These are phyloP conservation scores for Syzygium grande DNA, from an alignment of 345 rosid genomes.

Conservation along the genomic window DNA sequence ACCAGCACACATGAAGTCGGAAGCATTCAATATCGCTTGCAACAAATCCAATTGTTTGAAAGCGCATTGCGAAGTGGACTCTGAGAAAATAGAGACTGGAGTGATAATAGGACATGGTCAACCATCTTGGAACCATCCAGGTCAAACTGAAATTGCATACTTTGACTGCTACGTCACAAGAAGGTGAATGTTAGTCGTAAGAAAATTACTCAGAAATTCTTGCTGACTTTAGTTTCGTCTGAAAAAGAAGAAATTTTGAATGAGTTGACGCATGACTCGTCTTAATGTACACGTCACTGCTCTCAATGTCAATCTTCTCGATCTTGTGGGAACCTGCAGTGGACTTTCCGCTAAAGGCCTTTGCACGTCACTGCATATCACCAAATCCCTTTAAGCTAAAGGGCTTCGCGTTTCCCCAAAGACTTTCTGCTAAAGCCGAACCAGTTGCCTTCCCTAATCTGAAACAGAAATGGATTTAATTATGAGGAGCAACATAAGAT, in stretches of 20 bases:
- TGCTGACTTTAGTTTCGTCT: not conserved
- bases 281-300: not conserved
- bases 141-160: not conserved
- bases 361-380: too few relatives aligned
- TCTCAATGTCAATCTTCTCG: not conserved
- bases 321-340: not conserved
- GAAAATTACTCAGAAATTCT: not conserved
- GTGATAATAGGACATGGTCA: not conserved
- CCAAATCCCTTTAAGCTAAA: too few relatives aligned
- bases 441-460: not conserved
- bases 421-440: not conserved
- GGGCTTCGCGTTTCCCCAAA: too few relatives aligned
- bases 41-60: not conserved
- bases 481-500: not conserved
- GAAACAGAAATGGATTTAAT: not conserved
- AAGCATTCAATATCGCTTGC: not conserved
- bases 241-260: not conserved
- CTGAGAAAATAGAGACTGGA: not conserved
- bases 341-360: not conserved
- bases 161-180: not conserved
- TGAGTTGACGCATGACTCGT: not conserved
- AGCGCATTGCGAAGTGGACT: not conserved
- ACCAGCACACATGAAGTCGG: too few relatives aligned
- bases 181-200: not conserved
- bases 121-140: not conserved